Percentiles rank a stretch among this genome's conserved stretches.
Conservation (phyloP, 2,329 filamentous ascomycete species). For the Canariomyces notabilis region DNA sequence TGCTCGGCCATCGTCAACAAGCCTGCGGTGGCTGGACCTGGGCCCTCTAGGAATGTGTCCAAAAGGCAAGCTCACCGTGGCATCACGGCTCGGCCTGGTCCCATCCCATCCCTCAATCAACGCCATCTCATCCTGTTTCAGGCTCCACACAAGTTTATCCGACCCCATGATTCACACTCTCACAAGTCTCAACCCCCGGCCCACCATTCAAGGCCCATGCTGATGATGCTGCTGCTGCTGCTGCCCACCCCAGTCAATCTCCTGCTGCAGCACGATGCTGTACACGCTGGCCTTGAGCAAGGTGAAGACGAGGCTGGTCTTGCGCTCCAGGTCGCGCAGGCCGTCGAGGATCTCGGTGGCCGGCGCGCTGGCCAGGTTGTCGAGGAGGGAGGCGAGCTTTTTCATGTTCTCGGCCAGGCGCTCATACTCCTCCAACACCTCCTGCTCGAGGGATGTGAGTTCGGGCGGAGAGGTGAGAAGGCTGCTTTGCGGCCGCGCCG, state of each 20-base stretch:
- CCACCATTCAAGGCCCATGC: no score
- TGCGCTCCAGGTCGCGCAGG: conserved; percentile 81
- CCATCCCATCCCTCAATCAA: no score
- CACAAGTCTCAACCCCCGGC: no score
- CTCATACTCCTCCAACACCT: conserved; percentile 92
- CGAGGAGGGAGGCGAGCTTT: conserved; percentile 59
- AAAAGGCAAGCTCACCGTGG: no score
- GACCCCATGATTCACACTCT: background rate
- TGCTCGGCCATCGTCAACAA: no score
- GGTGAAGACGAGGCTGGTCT: conserved; percentile 92
- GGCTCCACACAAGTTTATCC: no score
- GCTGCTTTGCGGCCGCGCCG: conserved; percentile 15
- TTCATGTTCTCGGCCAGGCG: conserved; percentile 86
- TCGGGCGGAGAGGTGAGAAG: conserved; percentile 43
- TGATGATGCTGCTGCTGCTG: background rate
- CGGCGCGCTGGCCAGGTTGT: conserved; percentile 62
- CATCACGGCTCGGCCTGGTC: no score
- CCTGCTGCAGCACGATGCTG: conserved; percentile 96
- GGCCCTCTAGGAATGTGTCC: no score
- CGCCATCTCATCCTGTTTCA: no score
- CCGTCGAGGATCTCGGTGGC: conserved; percentile 81
- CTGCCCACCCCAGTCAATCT: conserved; percentile 61
- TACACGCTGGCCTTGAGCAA: conserved; percentile 97
- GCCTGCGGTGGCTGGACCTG: no score
- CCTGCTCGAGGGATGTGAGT: conserved; percentile 79